Conservation (phyloP, 2,329 filamentous ascomycete genomes). For the Colletotrichum acutatum region DNA sequence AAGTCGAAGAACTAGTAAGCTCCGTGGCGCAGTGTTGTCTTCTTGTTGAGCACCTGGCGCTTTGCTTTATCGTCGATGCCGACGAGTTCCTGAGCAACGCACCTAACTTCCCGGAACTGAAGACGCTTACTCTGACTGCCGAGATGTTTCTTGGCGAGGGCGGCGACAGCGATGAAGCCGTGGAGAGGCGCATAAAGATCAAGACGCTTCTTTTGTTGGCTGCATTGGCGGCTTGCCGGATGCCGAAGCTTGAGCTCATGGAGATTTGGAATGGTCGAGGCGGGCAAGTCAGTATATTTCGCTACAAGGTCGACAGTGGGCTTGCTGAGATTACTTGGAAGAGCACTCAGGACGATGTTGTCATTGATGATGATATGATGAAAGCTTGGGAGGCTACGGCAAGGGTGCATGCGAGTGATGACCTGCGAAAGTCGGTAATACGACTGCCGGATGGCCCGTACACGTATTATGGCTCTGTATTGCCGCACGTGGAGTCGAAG, state of each 20-base stretch:
- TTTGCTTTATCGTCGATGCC: not conserved
- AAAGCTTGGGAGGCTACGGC: not conserved
- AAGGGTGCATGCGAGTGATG: not conserved
- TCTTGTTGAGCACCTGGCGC: not conserved
- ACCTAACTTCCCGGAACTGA: not conserved
- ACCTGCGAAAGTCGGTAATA: accelerated
- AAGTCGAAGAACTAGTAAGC: not conserved
- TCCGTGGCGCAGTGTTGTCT: not conserved
- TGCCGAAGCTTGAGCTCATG: not conserved
- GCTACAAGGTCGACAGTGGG: not conserved
- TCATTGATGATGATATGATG: not conserved
- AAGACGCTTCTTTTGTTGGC: not conserved
- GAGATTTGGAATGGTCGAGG: not conserved
- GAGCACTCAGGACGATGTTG: not conserved
- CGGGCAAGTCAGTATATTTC: not conserved
- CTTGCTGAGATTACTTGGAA: not conserved
- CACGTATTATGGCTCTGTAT: not conserved
- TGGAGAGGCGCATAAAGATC: not conserved
- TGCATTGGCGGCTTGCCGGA: not conserved
- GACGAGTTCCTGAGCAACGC: not conserved
- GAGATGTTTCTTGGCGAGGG: accelerated
- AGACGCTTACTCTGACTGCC: not conserved
- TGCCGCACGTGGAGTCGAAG: not conserved
- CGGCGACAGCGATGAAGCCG: not conserved
- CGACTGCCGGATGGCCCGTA: accelerated